Base-by-base conservation (phyloP, 352 stramenopile species). In the Globisporangium lucens region DNA sequence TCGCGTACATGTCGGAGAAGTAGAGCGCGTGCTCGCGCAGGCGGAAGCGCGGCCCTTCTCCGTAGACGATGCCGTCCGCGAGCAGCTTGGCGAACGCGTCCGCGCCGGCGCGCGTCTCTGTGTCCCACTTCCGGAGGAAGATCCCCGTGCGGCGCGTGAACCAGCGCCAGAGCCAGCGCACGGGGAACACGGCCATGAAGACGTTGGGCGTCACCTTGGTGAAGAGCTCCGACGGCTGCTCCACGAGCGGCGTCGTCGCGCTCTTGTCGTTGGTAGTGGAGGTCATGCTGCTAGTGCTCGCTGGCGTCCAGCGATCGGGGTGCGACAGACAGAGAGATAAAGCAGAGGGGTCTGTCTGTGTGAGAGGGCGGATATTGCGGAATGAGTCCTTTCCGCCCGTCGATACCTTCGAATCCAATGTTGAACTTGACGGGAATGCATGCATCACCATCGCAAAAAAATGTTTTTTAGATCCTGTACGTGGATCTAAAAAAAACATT, bases 1-100 rank as follows among this genome's bases (percentile, higher is more conserved):
- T 76, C 35, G 68, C 77, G 66, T 80, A 79, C 80, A 90, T 92
- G 51, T 92, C 84, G 12, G 72, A 74, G 58, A 88, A 90, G 63
- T 90, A 92, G 20, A 92, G 35, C n/a, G 81, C 79, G 1, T 77
- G 69, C 9, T 86, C 76, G 5, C 72, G 17, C 33, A 77, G 9
- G 33, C 80, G 82, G 63, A 90, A 92, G 55, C 84, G 84, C 33
- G 80, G 84, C 0, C 75, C 75, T 73, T 90, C 80, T 6, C 82
- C 83, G 41, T 78, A 90, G 38, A 89, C 65, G 67, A 90, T 71
- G 20, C 71, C 78, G 56, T 77, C 72, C 1, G 72, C 51, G 29
- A 81, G 65, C 15, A 82, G 51, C 43, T 62, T 65, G 4, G 82
- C 76, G 47, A 70, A 66, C 22, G 74, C 76, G 56, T 89, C 76